phyloP scores from a whole-genome alignment of 2,329 filamentous ascomycete genomes.

The Penicillium hordei region DNA sequence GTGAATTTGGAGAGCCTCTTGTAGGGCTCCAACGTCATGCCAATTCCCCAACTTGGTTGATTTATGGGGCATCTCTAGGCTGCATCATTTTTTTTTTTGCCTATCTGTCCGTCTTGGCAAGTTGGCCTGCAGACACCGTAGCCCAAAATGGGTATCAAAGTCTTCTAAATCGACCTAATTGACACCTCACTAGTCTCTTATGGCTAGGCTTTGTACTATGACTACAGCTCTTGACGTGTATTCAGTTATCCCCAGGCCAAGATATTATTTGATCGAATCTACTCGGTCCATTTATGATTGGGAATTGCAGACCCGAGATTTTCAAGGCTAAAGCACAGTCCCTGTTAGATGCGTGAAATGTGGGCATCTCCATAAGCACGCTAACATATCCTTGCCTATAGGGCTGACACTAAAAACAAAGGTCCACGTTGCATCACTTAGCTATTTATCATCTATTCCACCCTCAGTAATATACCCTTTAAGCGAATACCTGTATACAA shows the following conservation, averaged over 20 bases:
- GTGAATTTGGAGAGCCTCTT: background rate
- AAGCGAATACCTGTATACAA: background rate
- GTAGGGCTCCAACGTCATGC: conserved; percentile 3
- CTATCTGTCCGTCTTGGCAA: conserved; percentile 20
- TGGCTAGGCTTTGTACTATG: background rate
- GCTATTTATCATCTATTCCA: background rate
- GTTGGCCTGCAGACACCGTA: conserved; percentile 3
- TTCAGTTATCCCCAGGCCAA: background rate
- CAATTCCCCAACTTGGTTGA: conserved; percentile 9
- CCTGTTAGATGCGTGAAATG: background rate
- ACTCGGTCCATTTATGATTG: background rate
- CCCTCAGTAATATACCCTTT: background rate
- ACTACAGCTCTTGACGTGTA: background rate
- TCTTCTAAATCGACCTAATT: background rate
- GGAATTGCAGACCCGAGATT: background rate
- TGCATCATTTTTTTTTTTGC: conserved; percentile 21
- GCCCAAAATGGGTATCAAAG: conserved; percentile 7
- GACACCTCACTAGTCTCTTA: background rate
- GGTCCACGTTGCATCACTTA: conserved; percentile 12
- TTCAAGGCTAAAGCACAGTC: conserved; percentile 2
- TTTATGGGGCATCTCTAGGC: conserved; percentile 24
- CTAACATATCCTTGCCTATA: conserved; percentile 17
- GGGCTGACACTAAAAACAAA: conserved; percentile 20
- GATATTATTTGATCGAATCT: background rate
- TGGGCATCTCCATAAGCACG: conserved; percentile 6